A percentile compares a stretch with the other conserved stretches of the same genome.
Evolutionary conservation across 2,329 filamentous ascomycete genomes (phyloP).

Genomic region (Colletotrichum melonis): DNA sequence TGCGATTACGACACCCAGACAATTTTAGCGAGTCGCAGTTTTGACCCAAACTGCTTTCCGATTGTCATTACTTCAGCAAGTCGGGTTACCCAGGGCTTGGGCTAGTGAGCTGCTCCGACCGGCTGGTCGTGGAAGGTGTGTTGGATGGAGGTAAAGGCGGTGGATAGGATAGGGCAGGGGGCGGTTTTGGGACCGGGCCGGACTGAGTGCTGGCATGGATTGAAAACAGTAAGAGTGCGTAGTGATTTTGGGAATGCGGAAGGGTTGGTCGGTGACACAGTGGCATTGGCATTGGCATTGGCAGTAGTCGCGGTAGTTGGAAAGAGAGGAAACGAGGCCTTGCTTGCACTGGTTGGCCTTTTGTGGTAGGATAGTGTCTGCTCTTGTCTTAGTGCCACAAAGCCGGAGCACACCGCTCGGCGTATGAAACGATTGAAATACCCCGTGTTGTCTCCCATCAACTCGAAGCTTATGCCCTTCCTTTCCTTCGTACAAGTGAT

Average conservation of each 20-base stretch:
- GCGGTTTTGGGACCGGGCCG: neutral
- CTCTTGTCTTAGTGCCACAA: conserved; percentile 7
- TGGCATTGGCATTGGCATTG: too few relatives aligned
- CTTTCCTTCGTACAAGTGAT: neutral
- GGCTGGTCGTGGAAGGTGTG: neutral
- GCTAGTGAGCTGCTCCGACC: neutral
- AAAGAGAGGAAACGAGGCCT: neutral
- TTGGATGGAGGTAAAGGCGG: neutral
- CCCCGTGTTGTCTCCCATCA: neutral
- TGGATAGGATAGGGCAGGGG: neutral
- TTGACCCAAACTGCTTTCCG: conserved; percentile 8
- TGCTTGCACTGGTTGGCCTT: neutral
- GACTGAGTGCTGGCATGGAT: neutral
- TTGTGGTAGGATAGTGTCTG: conserved; percentile 29
- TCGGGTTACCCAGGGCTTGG: neutral
- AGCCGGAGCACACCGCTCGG: conserved; percentile 16
- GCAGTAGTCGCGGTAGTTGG: neutral
- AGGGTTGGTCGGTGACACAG: too few relatives aligned
- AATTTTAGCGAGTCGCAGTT: conserved; percentile 15
- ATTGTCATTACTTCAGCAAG: conserved; percentile 7
- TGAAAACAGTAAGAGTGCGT: neutral
- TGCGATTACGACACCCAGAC: conserved; percentile 30
- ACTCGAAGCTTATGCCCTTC: neutral
- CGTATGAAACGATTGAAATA: neutral
- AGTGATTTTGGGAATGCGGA: neutral